Conservation (phyloP, 805 yeast genomes). For the Metschnikowia borealis region DNA sequence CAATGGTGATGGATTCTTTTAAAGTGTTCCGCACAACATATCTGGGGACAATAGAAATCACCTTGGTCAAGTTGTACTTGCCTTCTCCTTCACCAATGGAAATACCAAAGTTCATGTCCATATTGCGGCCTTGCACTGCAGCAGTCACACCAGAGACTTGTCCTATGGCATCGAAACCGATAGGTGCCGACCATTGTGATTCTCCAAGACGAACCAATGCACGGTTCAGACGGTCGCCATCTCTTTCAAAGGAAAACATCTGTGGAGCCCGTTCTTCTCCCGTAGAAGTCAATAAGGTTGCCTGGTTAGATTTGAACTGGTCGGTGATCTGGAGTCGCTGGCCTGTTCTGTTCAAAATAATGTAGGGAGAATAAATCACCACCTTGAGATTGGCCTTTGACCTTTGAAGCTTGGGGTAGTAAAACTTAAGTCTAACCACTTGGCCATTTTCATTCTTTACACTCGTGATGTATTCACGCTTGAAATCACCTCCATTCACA, state of each 20-base stretch:
- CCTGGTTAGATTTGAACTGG: slow-evolving; percentile 39
- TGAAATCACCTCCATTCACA: slow-evolving; percentile 50
- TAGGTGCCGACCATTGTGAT: slow-evolving; percentile 66
- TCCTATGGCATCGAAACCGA: slow-evolving; percentile 89
- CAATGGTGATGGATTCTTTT: slow-evolving; percentile 51
- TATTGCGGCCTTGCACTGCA: slow-evolving; percentile 45
- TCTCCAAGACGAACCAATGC: slow-evolving; percentile 64
- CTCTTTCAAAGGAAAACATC: slow-evolving; percentile 79
- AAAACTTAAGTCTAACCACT: slow-evolving; percentile 55
- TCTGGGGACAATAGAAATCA: slow-evolving; percentile 78
- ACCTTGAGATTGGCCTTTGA: slow-evolving; percentile 60
- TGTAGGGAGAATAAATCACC: slow-evolving; percentile 77
- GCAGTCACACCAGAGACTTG: slow-evolving; percentile 56
- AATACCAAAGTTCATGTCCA: slow-evolving; percentile 73
- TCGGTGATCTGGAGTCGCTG: slow-evolving; percentile 55
- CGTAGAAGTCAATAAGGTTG: slow-evolving; percentile 4
- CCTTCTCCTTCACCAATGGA: slow-evolving; percentile 81
- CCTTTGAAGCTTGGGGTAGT: slow-evolving; percentile 51
- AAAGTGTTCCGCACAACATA: slow-evolving; percentile 67
- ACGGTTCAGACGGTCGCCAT: slow-evolving; percentile 56
- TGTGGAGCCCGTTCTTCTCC: slow-evolving; percentile 44
- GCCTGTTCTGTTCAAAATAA: slow-evolving; percentile 78
- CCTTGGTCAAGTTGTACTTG: slow-evolving; percentile 68
- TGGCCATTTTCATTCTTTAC: slow-evolving; percentile 66
- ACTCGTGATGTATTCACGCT: slow-evolving; percentile 49